phyloP scores from a whole-genome alignment of 441 rosid genomes.

The Populus hybrid region DNA sequence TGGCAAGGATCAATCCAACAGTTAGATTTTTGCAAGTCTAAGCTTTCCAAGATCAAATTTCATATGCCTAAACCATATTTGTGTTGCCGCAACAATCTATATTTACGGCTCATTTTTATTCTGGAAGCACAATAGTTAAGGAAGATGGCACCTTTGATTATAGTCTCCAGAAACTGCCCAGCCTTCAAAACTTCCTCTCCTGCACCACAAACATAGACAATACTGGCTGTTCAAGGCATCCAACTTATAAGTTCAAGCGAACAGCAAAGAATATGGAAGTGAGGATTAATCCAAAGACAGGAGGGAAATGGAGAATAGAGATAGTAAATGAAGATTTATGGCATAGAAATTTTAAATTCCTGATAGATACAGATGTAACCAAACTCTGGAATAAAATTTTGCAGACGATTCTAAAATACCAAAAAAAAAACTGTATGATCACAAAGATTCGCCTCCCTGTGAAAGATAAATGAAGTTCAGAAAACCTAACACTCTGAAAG shows the following conservation, averaged over 20 bases:
- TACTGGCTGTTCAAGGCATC: slow-evolving; percentile 6
- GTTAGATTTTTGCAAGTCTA: neutral
- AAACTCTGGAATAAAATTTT: neutral
- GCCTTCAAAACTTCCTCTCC: slow-evolving; percentile 74
- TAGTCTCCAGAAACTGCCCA: slow-evolving; percentile 69
- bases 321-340: neutral
- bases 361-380: neutral
- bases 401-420: neutral
- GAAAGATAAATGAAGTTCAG: neutral
- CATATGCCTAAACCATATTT: neutral
- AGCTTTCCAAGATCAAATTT: neutral
- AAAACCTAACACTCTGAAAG: neutral
- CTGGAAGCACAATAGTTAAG: neutral
- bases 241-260: slow-evolving; percentile 9
- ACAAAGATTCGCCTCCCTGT: neutral
- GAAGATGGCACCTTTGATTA: slow-evolving; percentile 62
- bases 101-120: neutral
- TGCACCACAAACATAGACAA: slow-evolving; percentile 33
- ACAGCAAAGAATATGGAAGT: neutral
- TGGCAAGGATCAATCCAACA: neutral
- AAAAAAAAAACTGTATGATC: neutral
- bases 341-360: neutral
- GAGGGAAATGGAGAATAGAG: neutral
- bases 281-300: neutral
- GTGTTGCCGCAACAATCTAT: neutral